Evolutionary conservation across 2,329 filamentous ascomycete species (phyloP), one percentile per base, ranked within the genome.

Genomic region (Cytospora piceicola): DNA sequence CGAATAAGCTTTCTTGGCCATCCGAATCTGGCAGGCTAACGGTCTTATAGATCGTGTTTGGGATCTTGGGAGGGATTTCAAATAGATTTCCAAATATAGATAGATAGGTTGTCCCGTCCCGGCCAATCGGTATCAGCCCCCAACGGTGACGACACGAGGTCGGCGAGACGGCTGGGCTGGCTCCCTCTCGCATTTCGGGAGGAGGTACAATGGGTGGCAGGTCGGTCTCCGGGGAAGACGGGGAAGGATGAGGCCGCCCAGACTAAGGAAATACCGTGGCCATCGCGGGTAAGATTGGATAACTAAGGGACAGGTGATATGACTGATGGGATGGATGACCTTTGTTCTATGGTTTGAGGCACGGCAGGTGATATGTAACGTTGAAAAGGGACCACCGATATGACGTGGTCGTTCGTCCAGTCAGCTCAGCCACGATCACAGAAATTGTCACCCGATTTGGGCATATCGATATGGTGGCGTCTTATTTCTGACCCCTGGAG

Each of bases 371-470:
- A 12, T 42, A 32, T 39, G 53, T 36, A 32, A n/a, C 30, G 30
- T 22, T 29, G 46, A 24, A 49, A 49, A 11, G 46, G 46, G 4
- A 11, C n/a, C 46, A 8, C 51, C 53, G 29, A 39, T 17, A 61
- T 65, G 52, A 65, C 52, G 58, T 22, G 63, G 52, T 57, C 39
- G 39, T 42, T n/a, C 15, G 39, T 39, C 30, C 24, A 46, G 14
- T 49, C 56, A 57, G 58, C 63, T 65, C 63, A 61, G 63, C 63
- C 63, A 54, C 58, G 22, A n/a, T 55, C 24, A 39, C 61, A 51
- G 51, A 57, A 42, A 52, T 57, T 58, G 52, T 51, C 52, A 9
- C 58, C 29, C 52, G 57, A 61, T 61, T n/a, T 34, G 61, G 61
- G 24, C n/a, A 12, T 24, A 20, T 49, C 27, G 39, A 17, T 17